Evolutionary conservation across 1,284 basidiomycete species (phyloP).

Genomic region (Leccinum angustisporum): DNA sequence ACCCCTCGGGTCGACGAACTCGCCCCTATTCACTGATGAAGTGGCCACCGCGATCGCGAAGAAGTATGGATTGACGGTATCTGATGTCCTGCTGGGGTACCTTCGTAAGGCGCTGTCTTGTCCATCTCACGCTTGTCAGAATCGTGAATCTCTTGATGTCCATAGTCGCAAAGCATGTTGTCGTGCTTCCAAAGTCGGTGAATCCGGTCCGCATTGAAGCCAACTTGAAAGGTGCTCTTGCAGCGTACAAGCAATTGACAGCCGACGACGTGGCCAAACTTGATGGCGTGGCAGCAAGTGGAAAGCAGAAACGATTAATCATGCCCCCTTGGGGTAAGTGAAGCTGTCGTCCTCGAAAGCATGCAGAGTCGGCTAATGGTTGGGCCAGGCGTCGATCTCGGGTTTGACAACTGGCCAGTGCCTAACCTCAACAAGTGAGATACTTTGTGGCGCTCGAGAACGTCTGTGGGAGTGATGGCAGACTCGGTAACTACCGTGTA

Average conservation of each 20-base stretch:
- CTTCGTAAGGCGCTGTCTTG: conserved; percentile 43
- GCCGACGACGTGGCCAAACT: conserved; percentile 61
- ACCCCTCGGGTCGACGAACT: conserved; percentile 75
- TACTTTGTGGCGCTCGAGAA: background rate
- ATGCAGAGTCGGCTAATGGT: conserved; percentile 10
- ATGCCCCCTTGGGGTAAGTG: conserved; percentile 69
- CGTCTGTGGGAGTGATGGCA: conserved; percentile 2
- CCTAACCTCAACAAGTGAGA: conserved; percentile 10
- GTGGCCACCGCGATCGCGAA: conserved; percentile 63
- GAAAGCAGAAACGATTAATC: conserved; percentile 69
- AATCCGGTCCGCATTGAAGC: conserved; percentile 70
- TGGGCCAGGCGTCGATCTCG: conserved; percentile 57
- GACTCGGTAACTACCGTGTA: background rate
- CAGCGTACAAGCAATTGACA: conserved; percentile 51
- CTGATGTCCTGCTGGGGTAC: conserved; percentile 71
- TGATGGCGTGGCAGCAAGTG: conserved; percentile 64
- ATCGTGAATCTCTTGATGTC: background rate
- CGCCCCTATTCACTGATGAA: conserved; percentile 71
- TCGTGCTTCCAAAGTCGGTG: conserved; percentile 77
- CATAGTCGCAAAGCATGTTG: conserved; percentile 61
- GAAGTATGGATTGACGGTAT: conserved; percentile 56
- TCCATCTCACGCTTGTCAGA: conserved; percentile 10
- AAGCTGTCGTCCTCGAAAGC: background rate
- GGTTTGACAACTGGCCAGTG: conserved; percentile 65
- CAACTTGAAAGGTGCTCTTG: conserved; percentile 60